Base-by-base conservation (phyloP, 805 yeast species). In the Candida broadrunensis region DNA sequence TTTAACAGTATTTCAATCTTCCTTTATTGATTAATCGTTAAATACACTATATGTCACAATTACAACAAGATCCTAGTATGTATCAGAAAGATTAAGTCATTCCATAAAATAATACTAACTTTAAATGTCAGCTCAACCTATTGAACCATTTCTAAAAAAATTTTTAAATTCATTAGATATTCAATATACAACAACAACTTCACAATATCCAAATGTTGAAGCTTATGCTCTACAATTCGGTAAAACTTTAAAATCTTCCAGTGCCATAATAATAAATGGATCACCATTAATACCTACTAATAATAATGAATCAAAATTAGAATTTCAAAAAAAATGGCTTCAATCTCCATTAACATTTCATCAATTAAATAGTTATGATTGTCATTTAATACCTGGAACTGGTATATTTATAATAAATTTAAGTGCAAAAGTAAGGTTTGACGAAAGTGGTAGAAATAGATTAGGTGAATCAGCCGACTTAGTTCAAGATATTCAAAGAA, bases 371-470 rank as follows among this genome's bases (percentile, higher is more conserved):
- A 75, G 81, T 11, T 71, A 75, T 39, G 91, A 85, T 55, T 73
- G 78, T 35, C 93, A 85, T 53, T 63, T 78, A 43, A 73, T 85
- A 8, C 86, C 86, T 0, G 87, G 87, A 1, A 71, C 85, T 0
- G 80, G 79, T 1, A 67, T 75, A 1, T 57, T 70, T 29, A 68
- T 83, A 6, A 68, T 81, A 21, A 73, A 72, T 41, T 61, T 78
- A 13, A 66, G 77, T n/a, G 67, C 75, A 2, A 85, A 83, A 56
- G 85, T 85, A 11, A 70, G 81, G 45, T 85, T 85, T 50, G 93
- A 86, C 58, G 93, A 86, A 52, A 75, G 83, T 39, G 93, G 93
- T 0, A 73, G 67, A 44, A 82, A 80, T 44, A 75, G 81, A 54
- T 52, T 77, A 20, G 89, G 89, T 2, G 85, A 81, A 41, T 71